These are phyloP conservation scores for Pezicula carpinea DNA, from an alignment of 2,329 filamentous ascomycete genomes.

Conservation along the genomic window DNA sequence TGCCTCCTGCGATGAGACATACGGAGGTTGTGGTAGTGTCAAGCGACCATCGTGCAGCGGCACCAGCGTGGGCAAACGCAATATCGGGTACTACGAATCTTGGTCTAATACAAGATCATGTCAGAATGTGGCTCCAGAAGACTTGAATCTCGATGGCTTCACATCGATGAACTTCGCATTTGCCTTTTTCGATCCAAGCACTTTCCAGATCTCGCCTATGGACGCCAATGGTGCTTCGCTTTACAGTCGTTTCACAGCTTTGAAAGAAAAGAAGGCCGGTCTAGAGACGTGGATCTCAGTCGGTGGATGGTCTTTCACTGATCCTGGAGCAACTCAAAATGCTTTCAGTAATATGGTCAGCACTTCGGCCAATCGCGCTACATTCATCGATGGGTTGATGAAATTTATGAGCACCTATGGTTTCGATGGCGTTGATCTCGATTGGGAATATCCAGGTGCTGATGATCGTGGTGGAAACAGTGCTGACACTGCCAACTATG, in stretches of 20 bases:
- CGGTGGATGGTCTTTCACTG: background rate
- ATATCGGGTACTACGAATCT: constrained; percentile 34
- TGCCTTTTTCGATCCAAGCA: constrained; percentile 33
- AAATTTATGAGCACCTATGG: constrained; percentile 36
- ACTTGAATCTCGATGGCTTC: constrained; percentile 18
- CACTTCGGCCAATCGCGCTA: constrained; percentile 20
- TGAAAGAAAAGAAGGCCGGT: constrained; percentile 2
- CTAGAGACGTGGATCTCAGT: background rate
- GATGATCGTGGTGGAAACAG: constrained; percentile 32
- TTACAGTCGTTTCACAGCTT: constrained; percentile 10
- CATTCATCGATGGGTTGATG: constrained; percentile 34
- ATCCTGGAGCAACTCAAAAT: background rate
- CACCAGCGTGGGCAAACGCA: constrained; percentile 4
- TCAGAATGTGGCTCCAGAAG: background rate
- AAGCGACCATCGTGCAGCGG: constrained; percentile 4
- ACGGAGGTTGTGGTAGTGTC: constrained; percentile 1
- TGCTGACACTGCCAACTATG: constrained; percentile 31
- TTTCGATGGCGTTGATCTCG: constrained; percentile 42
- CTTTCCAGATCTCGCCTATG: constrained; percentile 26
- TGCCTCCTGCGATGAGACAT: background rate
- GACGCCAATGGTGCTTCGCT: constrained; percentile 6
- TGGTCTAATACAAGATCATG: constrained; percentile 22
- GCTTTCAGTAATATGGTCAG: constrained; percentile 30
- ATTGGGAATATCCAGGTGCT: constrained; percentile 37
- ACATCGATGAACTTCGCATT: constrained; percentile 31